Conservation (phyloP, 345 rosid genomes). For the Linum tenue region DNA sequence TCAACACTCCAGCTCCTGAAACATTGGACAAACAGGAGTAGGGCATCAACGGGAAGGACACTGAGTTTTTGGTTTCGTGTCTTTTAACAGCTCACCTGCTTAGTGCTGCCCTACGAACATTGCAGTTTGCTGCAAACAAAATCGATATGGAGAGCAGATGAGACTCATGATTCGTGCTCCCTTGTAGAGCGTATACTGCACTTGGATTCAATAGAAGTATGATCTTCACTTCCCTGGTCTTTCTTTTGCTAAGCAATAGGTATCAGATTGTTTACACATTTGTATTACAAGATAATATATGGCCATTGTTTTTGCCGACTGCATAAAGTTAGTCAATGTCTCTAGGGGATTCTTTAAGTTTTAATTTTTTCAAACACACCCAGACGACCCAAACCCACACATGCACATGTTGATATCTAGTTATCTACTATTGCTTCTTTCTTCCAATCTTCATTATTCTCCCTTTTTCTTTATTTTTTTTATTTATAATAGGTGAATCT, state of each 20-base stretch:
- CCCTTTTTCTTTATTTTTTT: not conserved
- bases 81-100: slow-evolving; percentile 57
- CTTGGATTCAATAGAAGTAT: slow-evolving; percentile 82
- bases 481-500: slow-evolving; percentile 57
- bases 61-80: slow-evolving; percentile 8
- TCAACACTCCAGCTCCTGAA: not conserved
- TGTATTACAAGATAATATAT: no score
- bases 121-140: slow-evolving; percentile 53
- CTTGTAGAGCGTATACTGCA: slow-evolving; percentile 77
- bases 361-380: not conserved
- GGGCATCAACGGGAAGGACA: slow-evolving; percentile 1
- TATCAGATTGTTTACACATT: not conserved
- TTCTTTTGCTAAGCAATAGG: not conserved
- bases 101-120: slow-evolving; percentile 61
- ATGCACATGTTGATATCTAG: no score
- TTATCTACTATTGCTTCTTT: not conserved
- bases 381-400: no score
- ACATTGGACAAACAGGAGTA: not conserved
- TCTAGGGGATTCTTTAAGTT: not conserved
- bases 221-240: slow-evolving; percentile 1
- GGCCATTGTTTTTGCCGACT: not conserved
- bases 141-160: slow-evolving; percentile 88
- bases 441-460: not conserved
- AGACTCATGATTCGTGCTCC: slow-evolving; percentile 40
- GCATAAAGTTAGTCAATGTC: not conserved